Evolutionary conservation across 1,284 basidiomycete species (phyloP).

Genomic region (Cutaneotrichosporon curvatum): DNA sequence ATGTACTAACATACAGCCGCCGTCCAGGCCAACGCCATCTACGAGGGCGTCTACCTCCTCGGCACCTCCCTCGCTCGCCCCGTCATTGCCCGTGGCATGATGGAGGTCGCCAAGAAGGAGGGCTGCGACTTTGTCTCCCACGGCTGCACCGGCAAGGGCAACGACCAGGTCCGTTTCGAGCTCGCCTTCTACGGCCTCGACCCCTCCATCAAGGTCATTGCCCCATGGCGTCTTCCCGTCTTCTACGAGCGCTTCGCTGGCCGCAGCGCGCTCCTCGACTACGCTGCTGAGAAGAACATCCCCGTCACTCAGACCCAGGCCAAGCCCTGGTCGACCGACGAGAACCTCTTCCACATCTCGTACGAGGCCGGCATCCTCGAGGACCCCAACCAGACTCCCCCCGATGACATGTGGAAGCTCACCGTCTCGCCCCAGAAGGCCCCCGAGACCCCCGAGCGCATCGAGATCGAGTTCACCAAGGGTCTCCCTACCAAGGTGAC

Average conservation of each 20-base stretch:
- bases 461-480: conserved; percentile 75
- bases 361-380: conserved; percentile 99
- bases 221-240: conserved; percentile 93
- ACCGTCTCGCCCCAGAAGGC: conserved; percentile 78
- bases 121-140: conserved; percentile 96
- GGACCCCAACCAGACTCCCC: conserved; percentile 90
- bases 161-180: conserved; percentile 99
- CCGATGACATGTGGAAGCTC: conserved; percentile 99
- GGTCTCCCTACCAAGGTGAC: conserved; percentile 80
- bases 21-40: conserved; percentile 97
- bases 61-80: conserved; percentile 96
- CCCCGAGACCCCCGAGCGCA: conserved; percentile 69
- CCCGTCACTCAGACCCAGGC: conserved; percentile 91
- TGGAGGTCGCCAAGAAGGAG: conserved; percentile 80
- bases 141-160: conserved; percentile 98
- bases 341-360: conserved; percentile 99
- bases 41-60: conserved; percentile 97
- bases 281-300: conserved; percentile 80
- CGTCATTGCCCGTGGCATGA: conserved; percentile 99
- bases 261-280: conserved; percentile 83
- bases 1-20: conserved; percentile 52
- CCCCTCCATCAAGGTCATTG: conserved; percentile 97
- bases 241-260: conserved; percentile 98
- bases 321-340: conserved; percentile 99
- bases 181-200: conserved; percentile 98